Evolutionary conservation across 306 rosid species (phyloP), one percentile per base, ranked within the genome.

Genomic region (Biancaea sappan): DNA sequence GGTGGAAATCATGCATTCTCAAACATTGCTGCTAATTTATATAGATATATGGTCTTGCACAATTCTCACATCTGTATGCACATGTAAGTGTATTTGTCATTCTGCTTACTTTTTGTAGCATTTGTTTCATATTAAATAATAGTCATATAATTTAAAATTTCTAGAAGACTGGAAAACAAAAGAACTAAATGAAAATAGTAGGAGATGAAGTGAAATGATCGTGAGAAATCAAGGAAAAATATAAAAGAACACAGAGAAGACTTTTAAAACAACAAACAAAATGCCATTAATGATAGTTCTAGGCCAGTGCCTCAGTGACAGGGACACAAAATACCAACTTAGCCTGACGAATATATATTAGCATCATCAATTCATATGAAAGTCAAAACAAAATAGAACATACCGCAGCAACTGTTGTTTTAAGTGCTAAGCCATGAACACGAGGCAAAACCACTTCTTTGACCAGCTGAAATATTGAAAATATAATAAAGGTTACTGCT

Each of bases 331-430:
- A 35, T 40, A 67, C 40, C 5, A 54, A 57, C 62, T 50, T 67
- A 32, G 34, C 35, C 37, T 44, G 35, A 56, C 63, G 71, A 43
- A 14, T 38, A 15, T 44, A 63, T 2, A 63, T 37, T 63, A 63
- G 43, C 72, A 66, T 58, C 37, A 32, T 29, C 31, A 50, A 47
- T 47, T 31, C 21, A 50, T 15, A 26, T 32, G 40, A 73, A 69
- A 66, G 6, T 19, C 56, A 37, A 66, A 72, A 25, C 38, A 52
- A 73, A 69, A 58, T 37, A 47, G 51, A 13, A 86, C 97, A 74
- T 92, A 95, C 99, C 90, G 97, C 96, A 15, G 99, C 99, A 81
- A 95, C 74, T 32, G 99, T 95, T 76, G 99, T 95, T 80, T 92
- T 95, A 50, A 95, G 97, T 38, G 99, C 99, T 80, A 92, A 76